Base-by-base conservation (phyloP, 495 filamentous ascomycete genomes). In the Usnea hakonensis region DNA sequence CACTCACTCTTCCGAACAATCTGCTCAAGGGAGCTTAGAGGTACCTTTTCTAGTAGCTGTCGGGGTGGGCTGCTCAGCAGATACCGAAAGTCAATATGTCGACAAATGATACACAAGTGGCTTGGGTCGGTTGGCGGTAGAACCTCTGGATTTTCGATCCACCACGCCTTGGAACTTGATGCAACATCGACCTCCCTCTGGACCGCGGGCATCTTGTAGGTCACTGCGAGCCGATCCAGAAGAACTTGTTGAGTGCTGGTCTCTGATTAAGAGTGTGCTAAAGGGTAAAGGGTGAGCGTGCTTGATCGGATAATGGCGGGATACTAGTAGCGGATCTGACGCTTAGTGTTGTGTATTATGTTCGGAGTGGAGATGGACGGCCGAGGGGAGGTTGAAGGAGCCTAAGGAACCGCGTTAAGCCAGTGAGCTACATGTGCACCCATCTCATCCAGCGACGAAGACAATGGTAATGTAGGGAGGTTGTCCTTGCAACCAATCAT, bases 21-120 rank as follows among this genome's bases (percentile, higher is more conserved):
- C 38, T 48, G 46, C 43, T 60, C 36, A n/a, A 65, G 48, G 33
- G 57, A 40, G 14, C 17, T 36, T 33, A 65, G 55, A 5, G 57
- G 17, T 7, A 65, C 30, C 23, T 32, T 11, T 57, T 65, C 57
- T 19, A 55, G 3, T 1, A 55, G 26, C 36, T 65, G 63, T 16
- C 14, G 17, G 6, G 16, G 14, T 40, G 63, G 63, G 36, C 57
- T 41, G 30, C 61, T 52, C 4, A 64, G 19, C 9, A 65, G 46
- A 60, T 65, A 65, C 23, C 44, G 9, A 38, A 65, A 60, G 36
- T 65, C 44, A 38, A 65, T 55, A 46, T 65, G 63, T 17, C 50
- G 40, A 53, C 63, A 65, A 3, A 55, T 40, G 21, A 44, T 48
- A 58, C 63, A 65, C 57, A 65, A 52, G n/a, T 61, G 28, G 23